Evolutionary conservation across 2,329 filamentous ascomycete species (phyloP).

Genomic region (Ustulina deusta): DNA sequence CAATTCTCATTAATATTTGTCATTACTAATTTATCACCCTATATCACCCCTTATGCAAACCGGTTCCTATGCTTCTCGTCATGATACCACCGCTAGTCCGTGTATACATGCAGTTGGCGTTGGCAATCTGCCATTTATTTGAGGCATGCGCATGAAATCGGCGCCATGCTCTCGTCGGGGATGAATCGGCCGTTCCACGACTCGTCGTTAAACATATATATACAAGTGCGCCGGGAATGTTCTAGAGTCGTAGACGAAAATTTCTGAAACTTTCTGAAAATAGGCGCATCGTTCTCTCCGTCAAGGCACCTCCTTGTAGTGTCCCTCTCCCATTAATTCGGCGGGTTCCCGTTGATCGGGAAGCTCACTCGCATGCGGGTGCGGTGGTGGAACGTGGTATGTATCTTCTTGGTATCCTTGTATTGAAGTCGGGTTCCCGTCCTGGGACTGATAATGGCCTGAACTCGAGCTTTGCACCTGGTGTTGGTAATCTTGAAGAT

Average conservation of each 20-base stretch:
- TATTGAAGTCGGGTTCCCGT: neutral
- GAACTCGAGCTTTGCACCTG: neutral
- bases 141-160: neutral
- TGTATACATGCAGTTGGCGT: neutral
- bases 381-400: constrained; percentile 29
- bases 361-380: constrained; percentile 50
- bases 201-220: constrained; percentile 4
- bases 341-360: constrained; percentile 49
- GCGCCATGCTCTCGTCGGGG: neutral
- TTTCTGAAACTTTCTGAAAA: neutral
- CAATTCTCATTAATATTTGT: constrained; percentile 1
- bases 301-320: constrained; percentile 48
- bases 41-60: neutral
- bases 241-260: neutral
- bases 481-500: constrained; percentile 31
- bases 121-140: neutral
- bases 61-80: neutral
- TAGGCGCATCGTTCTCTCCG: neutral
- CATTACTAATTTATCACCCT: neutral
- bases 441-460: constrained; percentile 21
- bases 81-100: neutral
- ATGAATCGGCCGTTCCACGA: neutral
- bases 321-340: constrained; percentile 54
- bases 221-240: constrained; percentile 1
- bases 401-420: constrained; percentile 2